Evolutionary conservation across 345 rosid genomes (phyloP), one percentile per base, ranked within the genome.

Genomic region (Arabidopsis arenosa): DNA sequence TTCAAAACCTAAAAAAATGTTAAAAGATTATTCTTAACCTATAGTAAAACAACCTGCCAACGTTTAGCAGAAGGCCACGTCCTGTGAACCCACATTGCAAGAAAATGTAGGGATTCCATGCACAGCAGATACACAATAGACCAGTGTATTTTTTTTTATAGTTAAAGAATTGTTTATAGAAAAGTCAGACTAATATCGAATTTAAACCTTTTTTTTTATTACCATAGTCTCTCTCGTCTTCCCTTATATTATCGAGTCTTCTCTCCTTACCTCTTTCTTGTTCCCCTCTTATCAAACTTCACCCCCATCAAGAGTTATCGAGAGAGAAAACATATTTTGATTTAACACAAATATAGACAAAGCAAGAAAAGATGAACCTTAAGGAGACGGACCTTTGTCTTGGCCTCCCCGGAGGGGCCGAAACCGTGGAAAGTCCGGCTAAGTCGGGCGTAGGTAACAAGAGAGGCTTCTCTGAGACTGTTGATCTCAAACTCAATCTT

Each of bases 341-440:
- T 44, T 9, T 17, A 23, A 11, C 18, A 57, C 26, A 35, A 26
- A 18, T 6, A 13, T 6, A 33, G 51, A 21, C n/a, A 66, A 66
- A 66, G 32, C 32, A 18, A 40, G 63, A 62, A 60, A 21, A 68
- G 71, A 91, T 89, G 82, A 80, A 80, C 21, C 83, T 76, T 45
- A 88, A 83, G 68, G 93, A 85, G 73, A 89, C 91, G 1, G 95
- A 91, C 79, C 93, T 91, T 63, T 84, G 88, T 73, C 88, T 91
- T 40, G 95, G 93, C 59, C 73, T 91, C 63, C 95, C 95, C 0
- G 88, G 89, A 6, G 75, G 70, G 18, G 68, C 28, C 5, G 72
- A 8, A 48, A 39, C 66, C 73, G 66, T 76, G 56, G 72, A 69
- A 15, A 74, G 66, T 47, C 65, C 70, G 13, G 48, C 66, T 36